Percentiles rank a stretch among this genome's conserved stretches.
phyloP scores from a whole-genome alignment of 257 asterid genomes.

The Anisodus tanguticus region DNA sequence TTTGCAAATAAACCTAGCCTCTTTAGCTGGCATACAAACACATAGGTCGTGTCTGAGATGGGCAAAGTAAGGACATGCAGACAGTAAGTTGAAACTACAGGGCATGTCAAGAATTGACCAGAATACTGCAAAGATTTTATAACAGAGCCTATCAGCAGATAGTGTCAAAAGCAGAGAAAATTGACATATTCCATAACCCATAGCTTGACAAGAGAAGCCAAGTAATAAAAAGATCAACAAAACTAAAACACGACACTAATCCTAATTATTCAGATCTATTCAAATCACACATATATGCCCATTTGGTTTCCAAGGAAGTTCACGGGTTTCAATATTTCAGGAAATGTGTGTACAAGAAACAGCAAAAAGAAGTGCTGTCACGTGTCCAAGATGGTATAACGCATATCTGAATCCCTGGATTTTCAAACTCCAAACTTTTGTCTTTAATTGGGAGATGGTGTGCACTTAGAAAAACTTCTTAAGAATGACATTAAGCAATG shows the following conservation, averaged over 20 bases:
- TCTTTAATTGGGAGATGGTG: not conserved
- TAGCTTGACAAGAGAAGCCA: conserved; percentile 1
- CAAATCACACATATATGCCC: not conserved
- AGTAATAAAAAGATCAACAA: not conserved
- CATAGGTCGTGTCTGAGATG: not conserved
- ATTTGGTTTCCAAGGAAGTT: conserved; percentile 21
- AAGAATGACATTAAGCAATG: not conserved
- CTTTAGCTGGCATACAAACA: not conserved
- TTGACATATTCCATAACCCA: not conserved
- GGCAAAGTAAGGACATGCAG: conserved; percentile 7
- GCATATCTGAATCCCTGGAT: not conserved
- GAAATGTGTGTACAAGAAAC: not conserved
- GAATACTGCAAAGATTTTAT: not conserved
- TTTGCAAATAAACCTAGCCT: conserved; percentile 2
- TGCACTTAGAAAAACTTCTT: not conserved
- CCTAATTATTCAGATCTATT: not conserved
- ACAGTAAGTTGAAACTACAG: conserved; percentile 3
- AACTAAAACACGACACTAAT: not conserved
- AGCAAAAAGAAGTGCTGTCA: not conserved
- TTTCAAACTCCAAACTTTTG: not conserved
- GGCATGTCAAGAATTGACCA: conserved; percentile 1
- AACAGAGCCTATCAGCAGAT: not conserved
- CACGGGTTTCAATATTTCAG: not conserved
- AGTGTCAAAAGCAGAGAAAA: conserved; percentile 1
- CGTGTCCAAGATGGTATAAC: not conserved